A percentile compares a stretch with the other conserved stretches of the same genome.
Conservation (phyloP, 108 stramenopile species). For the Skeletonema marinoi region DNA sequence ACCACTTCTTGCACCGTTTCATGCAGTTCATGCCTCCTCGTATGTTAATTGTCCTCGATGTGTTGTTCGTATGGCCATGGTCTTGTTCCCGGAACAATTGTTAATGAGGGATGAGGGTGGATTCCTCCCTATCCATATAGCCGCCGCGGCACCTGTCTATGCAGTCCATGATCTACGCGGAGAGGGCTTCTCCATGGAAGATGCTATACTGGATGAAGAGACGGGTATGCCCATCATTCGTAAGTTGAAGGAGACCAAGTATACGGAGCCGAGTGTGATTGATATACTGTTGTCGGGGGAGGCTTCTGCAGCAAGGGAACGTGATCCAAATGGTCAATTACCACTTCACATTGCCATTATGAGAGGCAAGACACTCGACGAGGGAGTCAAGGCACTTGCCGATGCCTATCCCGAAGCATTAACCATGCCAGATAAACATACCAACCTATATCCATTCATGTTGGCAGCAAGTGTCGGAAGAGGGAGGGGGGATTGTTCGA, state of each 20-base stretch:
- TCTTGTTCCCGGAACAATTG: conserved; percentile 52
- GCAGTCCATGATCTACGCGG: conserved; percentile 65
- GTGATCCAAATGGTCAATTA: conserved; percentile 46
- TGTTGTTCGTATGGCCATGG: conserved; percentile 60
- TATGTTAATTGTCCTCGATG: conserved; percentile 66
- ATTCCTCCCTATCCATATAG: conserved; percentile 55
- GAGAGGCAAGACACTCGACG: conserved; percentile 50
- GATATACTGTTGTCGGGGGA: conserved; percentile 41
- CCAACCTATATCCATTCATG: conserved; percentile 58
- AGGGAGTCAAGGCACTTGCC: conserved; percentile 52
- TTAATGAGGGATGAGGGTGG: conserved; percentile 50
- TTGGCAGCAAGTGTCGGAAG: conserved; percentile 48
- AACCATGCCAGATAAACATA: conserved; percentile 41
- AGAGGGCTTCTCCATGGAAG: conserved; percentile 57
- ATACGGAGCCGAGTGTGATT: conserved; percentile 44
- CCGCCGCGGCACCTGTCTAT: conserved; percentile 55
- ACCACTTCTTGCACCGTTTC: conserved; percentile 22
- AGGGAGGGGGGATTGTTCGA: conserved; percentile 29
- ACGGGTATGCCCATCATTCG: conserved; percentile 36
- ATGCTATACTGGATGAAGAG: conserved; percentile 35
- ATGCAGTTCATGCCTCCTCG: conserved; percentile 54
- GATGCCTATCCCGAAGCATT: conserved; percentile 49
- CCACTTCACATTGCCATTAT: conserved; percentile 63
- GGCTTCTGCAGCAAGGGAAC: conserved; percentile 42
- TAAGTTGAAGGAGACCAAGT: conserved; percentile 36